Evolutionary conservation across 805 yeast genomes (phyloP).

Genomic region (Cyberlindnera americana): DNA sequence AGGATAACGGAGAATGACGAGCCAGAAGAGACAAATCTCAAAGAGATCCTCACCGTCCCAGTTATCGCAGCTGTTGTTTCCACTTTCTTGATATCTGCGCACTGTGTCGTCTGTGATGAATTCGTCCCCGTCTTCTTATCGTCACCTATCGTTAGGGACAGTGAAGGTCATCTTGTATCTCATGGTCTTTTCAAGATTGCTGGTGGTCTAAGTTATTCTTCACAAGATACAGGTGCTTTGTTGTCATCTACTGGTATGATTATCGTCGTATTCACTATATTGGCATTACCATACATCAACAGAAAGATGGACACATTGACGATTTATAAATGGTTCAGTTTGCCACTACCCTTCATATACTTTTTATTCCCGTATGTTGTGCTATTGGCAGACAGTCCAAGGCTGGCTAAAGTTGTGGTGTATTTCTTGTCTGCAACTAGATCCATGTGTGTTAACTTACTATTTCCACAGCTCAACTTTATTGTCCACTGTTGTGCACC

Average conservation of each 20-base stretch:
- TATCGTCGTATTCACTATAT: slow-evolving; percentile 44
- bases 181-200: slow-evolving; percentile 44
- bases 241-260: slow-evolving; percentile 46
- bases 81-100: slow-evolving; percentile 8
- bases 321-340: slow-evolving; percentile 9
- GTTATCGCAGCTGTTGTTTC: background rate
- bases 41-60: background rate
- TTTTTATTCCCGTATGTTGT: slow-evolving; percentile 7
- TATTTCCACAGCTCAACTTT: slow-evolving; percentile 10
- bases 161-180: slow-evolving; percentile 25
- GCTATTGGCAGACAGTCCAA: slow-evolving; percentile 4
- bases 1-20: background rate
- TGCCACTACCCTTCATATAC: slow-evolving; percentile 9
- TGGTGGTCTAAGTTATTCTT: slow-evolving; percentile 49
- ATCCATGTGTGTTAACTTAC: slow-evolving; percentile 4
- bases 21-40: background rate
- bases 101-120: slow-evolving; percentile 13
- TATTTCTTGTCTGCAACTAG: background rate
- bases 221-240: slow-evolving; percentile 40
- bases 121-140: slow-evolving; percentile 15
- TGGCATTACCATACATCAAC: slow-evolving; percentile 22
- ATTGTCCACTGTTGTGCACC: slow-evolving; percentile 13
- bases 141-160: slow-evolving; percentile 1
- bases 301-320: slow-evolving; percentile 7
- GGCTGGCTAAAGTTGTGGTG: background rate